Conservation (phyloP, 371 early-diverging fungal genomes). For the Apophysomyces variabilis region DNA sequence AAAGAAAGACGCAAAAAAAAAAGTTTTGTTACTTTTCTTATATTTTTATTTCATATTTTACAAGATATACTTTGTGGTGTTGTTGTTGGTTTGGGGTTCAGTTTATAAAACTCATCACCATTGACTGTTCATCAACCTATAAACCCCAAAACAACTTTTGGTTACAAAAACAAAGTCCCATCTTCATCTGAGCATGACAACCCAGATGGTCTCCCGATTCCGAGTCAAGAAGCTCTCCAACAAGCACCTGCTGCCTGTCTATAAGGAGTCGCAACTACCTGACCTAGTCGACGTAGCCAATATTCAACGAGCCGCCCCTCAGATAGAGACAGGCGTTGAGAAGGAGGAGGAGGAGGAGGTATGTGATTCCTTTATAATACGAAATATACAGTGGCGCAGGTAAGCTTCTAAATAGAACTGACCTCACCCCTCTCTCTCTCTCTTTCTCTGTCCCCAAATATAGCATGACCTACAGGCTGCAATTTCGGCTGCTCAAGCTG, state of each 20-base stretch:
- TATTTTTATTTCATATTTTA: too few relatives aligned
- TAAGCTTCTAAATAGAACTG: conserved; percentile 16
- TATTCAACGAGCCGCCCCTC: conserved; percentile 73
- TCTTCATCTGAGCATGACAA: conserved; percentile 22
- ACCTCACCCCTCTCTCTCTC: not conserved
- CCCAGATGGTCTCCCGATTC: conserved; percentile 72
- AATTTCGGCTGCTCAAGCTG: conserved; percentile 79
- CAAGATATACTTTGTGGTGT: conserved; percentile 2
- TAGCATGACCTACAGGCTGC: conserved; percentile 92
- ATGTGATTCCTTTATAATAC: conserved; percentile 20
- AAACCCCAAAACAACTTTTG: not conserved
- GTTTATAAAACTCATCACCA: conserved; percentile 11
- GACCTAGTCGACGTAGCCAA: conserved; percentile 82
- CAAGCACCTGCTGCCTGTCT: conserved; percentile 83
- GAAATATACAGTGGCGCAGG: conserved; percentile 9
- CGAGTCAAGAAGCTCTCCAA: conserved; percentile 90
- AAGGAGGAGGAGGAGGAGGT: conserved; percentile 76
- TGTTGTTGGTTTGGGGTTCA: conserved; percentile 13
- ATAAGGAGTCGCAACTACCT: conserved; percentile 80
- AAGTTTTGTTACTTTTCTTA: not conserved
- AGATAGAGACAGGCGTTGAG: conserved; percentile 74
- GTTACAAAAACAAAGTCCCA: conserved; percentile 5
- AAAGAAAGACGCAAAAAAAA: conserved; percentile 15
- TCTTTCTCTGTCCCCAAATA: conserved; percentile 61
- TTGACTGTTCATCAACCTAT: conserved; percentile 2